phyloP scores from a whole-genome alignment of 2,329 filamentous ascomycete genomes.

The Penicillium sp. region DNA sequence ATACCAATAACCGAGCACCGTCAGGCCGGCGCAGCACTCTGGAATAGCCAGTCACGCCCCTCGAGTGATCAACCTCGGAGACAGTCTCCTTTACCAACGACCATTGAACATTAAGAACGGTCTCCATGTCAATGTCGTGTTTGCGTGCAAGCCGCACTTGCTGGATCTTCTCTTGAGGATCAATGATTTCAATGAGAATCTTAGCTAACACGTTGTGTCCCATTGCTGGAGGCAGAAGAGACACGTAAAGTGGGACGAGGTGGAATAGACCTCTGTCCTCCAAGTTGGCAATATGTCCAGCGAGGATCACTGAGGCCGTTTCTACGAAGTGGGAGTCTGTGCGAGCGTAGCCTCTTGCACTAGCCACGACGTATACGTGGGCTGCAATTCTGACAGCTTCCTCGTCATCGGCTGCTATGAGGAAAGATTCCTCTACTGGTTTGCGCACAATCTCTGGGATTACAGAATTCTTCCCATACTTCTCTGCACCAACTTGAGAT shows the following conservation, averaged over 20 bases:
- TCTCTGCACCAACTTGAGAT: constrained; percentile 34
- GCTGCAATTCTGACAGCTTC: constrained; percentile 67
- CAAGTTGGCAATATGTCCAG: constrained; percentile 78
- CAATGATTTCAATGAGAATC: constrained; percentile 71
- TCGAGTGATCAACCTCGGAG: constrained; percentile 35
- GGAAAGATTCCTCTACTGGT: constrained; percentile 50
- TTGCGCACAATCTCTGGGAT: constrained; percentile 49
- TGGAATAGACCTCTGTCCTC: constrained; percentile 70
- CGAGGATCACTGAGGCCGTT: constrained; percentile 62
- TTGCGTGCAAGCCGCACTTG: constrained; percentile 73
- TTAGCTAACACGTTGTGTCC: constrained; percentile 70
- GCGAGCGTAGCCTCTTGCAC: constrained; percentile 55
- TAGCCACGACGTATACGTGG: constrained; percentile 67
- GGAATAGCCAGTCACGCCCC: constrained; percentile 32
- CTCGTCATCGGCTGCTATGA: constrained; percentile 47
- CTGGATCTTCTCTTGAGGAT: constrained; percentile 62
- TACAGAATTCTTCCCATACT: constrained; percentile 29
- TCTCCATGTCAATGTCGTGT: constrained; percentile 68
- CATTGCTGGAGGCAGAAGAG: constrained; percentile 65
- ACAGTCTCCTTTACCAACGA: constrained; percentile 41
- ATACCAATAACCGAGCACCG: constrained; percentile 55
- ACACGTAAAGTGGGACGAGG: constrained; percentile 83
- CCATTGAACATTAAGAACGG: constrained; percentile 71
- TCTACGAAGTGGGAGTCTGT: constrained; percentile 59
- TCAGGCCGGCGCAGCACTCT: constrained; percentile 54